A percentile compares a stretch with the other conserved stretches of the same genome.
phyloP scores from a whole-genome alignment of 2,329 filamentous ascomycete species.

The Emergomyces africanus region DNA sequence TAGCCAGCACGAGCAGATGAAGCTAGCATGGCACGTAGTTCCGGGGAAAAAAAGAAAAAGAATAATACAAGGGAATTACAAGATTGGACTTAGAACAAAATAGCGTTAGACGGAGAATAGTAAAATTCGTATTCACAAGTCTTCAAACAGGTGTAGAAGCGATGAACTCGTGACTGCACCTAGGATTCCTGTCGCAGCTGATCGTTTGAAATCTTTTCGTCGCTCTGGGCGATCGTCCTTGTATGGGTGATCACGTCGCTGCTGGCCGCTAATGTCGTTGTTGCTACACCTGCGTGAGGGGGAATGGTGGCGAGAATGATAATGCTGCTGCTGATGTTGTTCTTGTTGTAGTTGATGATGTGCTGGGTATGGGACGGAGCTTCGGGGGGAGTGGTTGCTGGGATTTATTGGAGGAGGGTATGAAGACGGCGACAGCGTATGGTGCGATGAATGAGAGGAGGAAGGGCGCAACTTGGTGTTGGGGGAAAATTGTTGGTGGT shows the following conservation, averaged over 20 bases:
- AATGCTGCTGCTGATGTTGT: no score
- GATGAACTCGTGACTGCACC: constrained; percentile 27
- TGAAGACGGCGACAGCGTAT: not conserved
- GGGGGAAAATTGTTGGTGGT: constrained; percentile 1
- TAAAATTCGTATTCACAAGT: constrained; percentile 12
- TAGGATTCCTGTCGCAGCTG: constrained; percentile 23
- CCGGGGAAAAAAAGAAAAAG: no score
- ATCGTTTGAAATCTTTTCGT: constrained; percentile 20
- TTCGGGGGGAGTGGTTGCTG: not conserved
- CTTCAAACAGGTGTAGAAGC: constrained; percentile 29
- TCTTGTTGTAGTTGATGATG: not conserved
- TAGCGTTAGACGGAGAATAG: not conserved
- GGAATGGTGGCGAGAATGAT: not conserved
- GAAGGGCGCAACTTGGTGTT: not conserved
- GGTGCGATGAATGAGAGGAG: not conserved
- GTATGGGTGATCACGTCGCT: constrained; percentile 4
- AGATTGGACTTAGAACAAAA: not conserved
- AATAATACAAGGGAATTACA: not conserved
- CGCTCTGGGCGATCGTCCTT: constrained; percentile 13
- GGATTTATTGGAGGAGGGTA: not conserved
- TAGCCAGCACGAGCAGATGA: not conserved
- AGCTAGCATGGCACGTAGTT: no score
- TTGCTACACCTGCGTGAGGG: constrained; percentile 5
- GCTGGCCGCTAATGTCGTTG: not conserved
- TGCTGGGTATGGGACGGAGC: not conserved